Base-by-base conservation (phyloP, 2,329 filamentous ascomycete species). In the Fusarium transvaalense region DNA sequence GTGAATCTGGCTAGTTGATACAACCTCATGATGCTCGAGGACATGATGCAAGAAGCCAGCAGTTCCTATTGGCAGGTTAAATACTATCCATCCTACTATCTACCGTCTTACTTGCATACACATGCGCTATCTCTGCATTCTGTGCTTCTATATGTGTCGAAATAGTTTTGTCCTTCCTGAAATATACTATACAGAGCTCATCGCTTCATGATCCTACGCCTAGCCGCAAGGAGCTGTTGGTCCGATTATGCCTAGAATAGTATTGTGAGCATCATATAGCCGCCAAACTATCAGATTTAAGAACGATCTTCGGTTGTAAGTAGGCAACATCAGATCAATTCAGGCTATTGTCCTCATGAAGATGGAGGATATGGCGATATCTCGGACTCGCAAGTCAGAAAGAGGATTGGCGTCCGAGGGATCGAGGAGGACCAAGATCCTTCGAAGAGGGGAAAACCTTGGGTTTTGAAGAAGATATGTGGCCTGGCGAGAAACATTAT, bases 1-100 rank as follows among this genome's bases (percentile, higher is more conserved):
- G 10, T 13, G 8, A 50, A 15, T 5, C 27, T 15, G 10, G 13
- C 2, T 10, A 38, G 42, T n/a, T 55, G 38, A 31, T 57, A 35
- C 6, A 55, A 57, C 48, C n/a, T 21, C 17, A n/a, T 6, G 12
- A 55, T 43, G 31, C 55, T 23, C 34, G 14, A 9, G 9, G 17
- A 21, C 17, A 41, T 52, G 6, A 38, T 31, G 27, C 12, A 38
- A 6, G 19, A 38, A 15, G 15, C 10, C 31, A 17, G 9, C 1
- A 35, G 10, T 23, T n/a, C 3, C 2, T 8, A 55, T 43, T 58
- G 48, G 55, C 29, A 42, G 48, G 55, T n/a, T 58, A 43, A 58
- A 58, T 55, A 10, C 14, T 23, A 38, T 48, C 2, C 5, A 38
- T 48, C 2, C 5, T 23, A 5, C 10, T 9, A 5, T 42, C n/a